Evolutionary conservation across 495 filamentous ascomycete species (phyloP).

Genomic region (Acidomyces sp.): DNA sequence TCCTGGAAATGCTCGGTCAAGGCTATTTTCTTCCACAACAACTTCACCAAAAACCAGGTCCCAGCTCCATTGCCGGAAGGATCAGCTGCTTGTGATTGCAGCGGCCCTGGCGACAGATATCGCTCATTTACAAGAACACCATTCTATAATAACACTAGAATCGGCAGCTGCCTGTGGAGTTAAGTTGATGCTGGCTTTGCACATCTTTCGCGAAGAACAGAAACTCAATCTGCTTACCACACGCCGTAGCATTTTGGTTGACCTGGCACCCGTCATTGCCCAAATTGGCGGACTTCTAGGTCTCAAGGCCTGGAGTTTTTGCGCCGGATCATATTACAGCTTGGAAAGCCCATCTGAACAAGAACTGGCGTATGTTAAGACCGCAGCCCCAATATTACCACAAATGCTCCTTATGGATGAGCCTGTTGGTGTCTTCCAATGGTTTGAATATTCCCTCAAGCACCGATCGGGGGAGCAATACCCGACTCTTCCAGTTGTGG

Average conservation of each 20-base stretch:
- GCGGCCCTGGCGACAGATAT: conserved; percentile 6
- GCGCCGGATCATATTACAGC: conserved; percentile 47
- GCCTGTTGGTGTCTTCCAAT: conserved; percentile 42
- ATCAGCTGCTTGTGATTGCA: conserved; percentile 7
- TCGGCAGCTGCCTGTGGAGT: neutral
- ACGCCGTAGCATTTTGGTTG: conserved; percentile 37
- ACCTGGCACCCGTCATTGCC: conserved; percentile 54
- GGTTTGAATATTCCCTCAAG: conserved; percentile 39
- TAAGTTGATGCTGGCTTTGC: conserved; percentile 59
- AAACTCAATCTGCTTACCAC: conserved; percentile 60
- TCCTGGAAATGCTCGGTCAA: too few species aligned
- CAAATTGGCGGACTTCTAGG: conserved; percentile 77
- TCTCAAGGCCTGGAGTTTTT: conserved; percentile 57
- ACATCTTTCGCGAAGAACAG: conserved; percentile 75
- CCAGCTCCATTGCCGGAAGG: neutral
- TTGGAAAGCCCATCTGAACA: conserved; percentile 52
- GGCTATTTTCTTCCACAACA: too few species aligned
- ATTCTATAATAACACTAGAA: neutral
- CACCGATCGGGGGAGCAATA: conserved; percentile 1
- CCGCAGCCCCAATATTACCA: conserved; percentile 13
- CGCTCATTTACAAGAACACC: neutral
- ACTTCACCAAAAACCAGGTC: neutral
- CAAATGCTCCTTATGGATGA: conserved; percentile 12
- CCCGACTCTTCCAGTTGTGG: conserved; percentile 18
- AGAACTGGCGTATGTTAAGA: conserved; percentile 48